Evolutionary conservation across 129 eudicot genomes (phyloP), one percentile per base, ranked within the genome.

Genomic region (Flaveria ramosissima): DNA sequence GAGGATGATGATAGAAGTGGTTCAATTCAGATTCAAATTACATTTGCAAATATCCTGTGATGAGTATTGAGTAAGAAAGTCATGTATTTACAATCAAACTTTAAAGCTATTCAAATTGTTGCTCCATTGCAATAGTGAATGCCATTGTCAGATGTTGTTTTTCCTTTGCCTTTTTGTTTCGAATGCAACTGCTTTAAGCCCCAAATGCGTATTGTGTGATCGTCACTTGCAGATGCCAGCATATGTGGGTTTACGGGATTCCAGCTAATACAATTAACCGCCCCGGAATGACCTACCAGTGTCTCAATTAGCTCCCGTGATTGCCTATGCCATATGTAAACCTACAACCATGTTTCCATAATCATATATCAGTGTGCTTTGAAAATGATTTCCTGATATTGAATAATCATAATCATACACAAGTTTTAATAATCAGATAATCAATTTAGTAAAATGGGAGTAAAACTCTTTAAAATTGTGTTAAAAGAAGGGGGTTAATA

Each of bases 161-260:
- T 73, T 52, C 8, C 84, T 68, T 74, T 74, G 23, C 46, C 84
- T 80, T 81, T 78, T 64, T 57, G 73, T 72, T 82, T 86, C 70
- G 83, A 12, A 59, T 85, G 83, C n/a, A 74, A 81, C 57, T 80
- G 89, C 75, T 85, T 78, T 75, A 93, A 59, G 62, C 98, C 97
- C 98, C 98, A 94, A 16, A 91, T 80, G 26, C 98, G 89, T 48
- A 94, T 89, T 9, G 96, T 85, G 17, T 88, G 88, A 73, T 93
- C 98, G 63, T 93, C 97, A 79, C 98, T 87, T n/a, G 92, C 98
- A 24, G 98, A 87, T 30, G 97, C 98, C 85, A 93, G 78, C 98
- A 93, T 93, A 74, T 90, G 96, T 0, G 97, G 97, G 60, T 93
- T 88, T 17, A 73, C 77, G 7, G 98, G 97, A 66, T 93, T 93